These are phyloP conservation scores for Halophytophthora polymorphica DNA, from an alignment of 352 stramenopile genomes.

Conservation along the genomic window DNA sequence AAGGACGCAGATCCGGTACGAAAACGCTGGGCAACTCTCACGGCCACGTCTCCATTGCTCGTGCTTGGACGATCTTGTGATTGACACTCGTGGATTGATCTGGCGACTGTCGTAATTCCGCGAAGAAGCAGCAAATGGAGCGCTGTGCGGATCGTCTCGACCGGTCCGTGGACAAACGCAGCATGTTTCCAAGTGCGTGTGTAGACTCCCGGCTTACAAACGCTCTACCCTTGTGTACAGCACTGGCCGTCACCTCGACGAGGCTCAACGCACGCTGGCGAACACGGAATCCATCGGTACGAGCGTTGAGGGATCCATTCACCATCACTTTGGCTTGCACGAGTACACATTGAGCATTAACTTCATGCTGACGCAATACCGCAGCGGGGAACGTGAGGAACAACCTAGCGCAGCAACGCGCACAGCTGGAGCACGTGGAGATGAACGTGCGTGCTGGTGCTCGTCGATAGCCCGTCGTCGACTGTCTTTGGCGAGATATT, in stretches of 20 bases:
- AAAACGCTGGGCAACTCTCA: neutral
- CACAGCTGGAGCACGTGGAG: constrained; percentile 62
- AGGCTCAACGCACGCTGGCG: constrained; percentile 66
- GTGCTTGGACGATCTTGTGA: neutral
- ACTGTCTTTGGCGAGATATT: neutral
- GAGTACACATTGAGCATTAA: constrained; percentile 1
- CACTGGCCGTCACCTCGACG: constrained; percentile 65
- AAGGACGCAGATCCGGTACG: constrained; percentile 24
- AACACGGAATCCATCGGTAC: constrained; percentile 71
- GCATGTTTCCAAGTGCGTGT: no score
- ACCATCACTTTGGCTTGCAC: neutral
- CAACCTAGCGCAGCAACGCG: constrained; percentile 65
- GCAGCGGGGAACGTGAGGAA: constrained; percentile 64
- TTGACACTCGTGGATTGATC: neutral
- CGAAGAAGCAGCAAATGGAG: constrained; percentile 44
- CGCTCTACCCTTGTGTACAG: constrained; percentile 16
- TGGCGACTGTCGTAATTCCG: neutral
- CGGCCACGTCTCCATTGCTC: neutral
- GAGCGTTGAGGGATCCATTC: neutral
- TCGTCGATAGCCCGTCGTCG: neutral
- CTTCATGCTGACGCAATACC: neutral
- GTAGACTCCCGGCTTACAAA: no score
- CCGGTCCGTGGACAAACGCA: constrained; percentile 15
- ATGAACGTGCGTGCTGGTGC: constrained; percentile 39
- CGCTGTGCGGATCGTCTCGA: constrained; percentile 42